These are phyloP conservation scores for Tuctoria greenei DNA, from an alignment of 176 grass and related monocot genomes.

Conservation along the genomic window DNA sequence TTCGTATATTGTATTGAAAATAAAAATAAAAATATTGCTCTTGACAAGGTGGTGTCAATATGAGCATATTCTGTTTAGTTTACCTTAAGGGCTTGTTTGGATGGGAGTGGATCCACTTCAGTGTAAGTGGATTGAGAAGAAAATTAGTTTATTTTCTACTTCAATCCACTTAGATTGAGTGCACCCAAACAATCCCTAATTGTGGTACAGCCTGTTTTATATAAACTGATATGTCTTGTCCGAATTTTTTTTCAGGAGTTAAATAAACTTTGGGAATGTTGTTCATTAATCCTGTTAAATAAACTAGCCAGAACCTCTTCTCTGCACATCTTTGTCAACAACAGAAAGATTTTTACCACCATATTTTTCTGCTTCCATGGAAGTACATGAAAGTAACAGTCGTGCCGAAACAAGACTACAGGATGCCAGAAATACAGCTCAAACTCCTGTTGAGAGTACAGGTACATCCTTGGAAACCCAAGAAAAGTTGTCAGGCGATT, in stretches of 20 bases:
- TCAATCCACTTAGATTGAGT: too few species aligned
- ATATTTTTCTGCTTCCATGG: slow-evolving; percentile 25
- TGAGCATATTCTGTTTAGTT: slow-evolving; percentile 4
- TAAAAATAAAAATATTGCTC: not conserved
- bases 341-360: slow-evolving; percentile 13
- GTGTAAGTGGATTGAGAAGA: too few species aligned
- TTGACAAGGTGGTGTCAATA: not conserved
- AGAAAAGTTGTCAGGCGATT: slow-evolving; percentile 22
- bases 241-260: slow-evolving; percentile 29
- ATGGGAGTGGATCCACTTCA: too few species aligned
- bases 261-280: slow-evolving; percentile 8
- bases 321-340: slow-evolving; percentile 16
- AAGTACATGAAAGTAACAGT: slow-evolving; percentile 34
- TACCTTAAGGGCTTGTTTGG: too few species aligned
- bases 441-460: slow-evolving; percentile 24
- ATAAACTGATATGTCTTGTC: slow-evolving; percentile 1
- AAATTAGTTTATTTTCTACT: too few species aligned
- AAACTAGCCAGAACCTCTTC: slow-evolving; percentile 7
- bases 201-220: not conserved
- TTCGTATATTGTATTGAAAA: not conserved
- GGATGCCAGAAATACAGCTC: not conserved
- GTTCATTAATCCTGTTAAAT: slow-evolving; percentile 6
- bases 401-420: not conserved
- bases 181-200: too few species aligned
- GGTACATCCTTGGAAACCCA: slow-evolving; percentile 24